Base-by-base conservation (phyloP, 2,329 filamentous ascomycete genomes). In the Pezicula radicicola region DNA sequence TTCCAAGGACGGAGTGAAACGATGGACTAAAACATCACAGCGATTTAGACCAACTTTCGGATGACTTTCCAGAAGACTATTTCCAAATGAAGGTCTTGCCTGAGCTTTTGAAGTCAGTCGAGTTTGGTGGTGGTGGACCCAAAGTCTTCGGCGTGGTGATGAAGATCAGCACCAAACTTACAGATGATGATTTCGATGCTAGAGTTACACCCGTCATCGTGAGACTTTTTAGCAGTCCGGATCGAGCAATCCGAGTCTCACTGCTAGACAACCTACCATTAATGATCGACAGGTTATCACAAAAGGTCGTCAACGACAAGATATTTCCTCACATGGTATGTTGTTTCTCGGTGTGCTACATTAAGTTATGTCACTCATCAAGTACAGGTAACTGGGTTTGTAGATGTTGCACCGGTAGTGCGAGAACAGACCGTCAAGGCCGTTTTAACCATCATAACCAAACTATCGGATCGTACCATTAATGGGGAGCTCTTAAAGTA, bases 21-120 rank as follows among this genome's bases (percentile, higher is more conserved):
- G 21, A 30, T 37, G 6, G 18, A 9, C 40, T 58, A 51, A 59
- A 33, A 35, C 50, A 35, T 35, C 46, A 60, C 56, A 80, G 76
- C 59, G 90, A 96, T 63, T 80, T 99, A 6, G 91, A 96, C 59
- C 80, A 88, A 54, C 79, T 97, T 5, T 88, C 91, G 0, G 91
- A 97, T 60, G 92, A 99, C 68, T 97, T 97, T 55, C 94, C 94
- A 0, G 93, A 97, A 66, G 94, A 97, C 54, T 99, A 96, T 69
- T 96, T 97, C 77, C 96, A 95, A 67, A 89, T 96, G 80, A 99
- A 97, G 66, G 85, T 99, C 3, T 77, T 99, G 8, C 94, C 94
- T 0, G 94, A 99, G 66, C 75, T 99, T 28, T 79, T 99, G n/a
- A 99, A 97, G 67, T 96, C 92, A 0, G 91, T 97, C n/a, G 94